phyloP scores from a whole-genome alignment of 192 early-diverging fungal genomes.

The Linderina pennispora region DNA sequence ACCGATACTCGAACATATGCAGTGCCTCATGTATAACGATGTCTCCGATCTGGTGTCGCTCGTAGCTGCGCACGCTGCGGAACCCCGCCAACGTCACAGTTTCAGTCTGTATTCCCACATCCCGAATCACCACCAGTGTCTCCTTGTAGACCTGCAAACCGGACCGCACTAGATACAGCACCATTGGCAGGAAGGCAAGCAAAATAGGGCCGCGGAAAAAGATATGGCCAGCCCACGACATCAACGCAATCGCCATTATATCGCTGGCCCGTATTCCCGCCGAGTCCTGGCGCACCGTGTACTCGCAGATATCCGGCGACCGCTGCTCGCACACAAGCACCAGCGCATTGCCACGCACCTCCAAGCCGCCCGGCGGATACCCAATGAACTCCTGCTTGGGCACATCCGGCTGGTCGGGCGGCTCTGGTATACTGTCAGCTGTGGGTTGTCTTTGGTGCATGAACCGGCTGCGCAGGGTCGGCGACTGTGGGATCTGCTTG shows the following conservation, averaged over 20 bases:
- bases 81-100: conserved; percentile 29
- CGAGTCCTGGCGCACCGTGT: conserved; percentile 22
- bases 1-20: conserved; percentile 36
- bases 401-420: not conserved
- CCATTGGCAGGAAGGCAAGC: conserved; percentile 30
- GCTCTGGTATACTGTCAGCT: too few relatives aligned
- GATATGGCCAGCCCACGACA: conserved; percentile 38
- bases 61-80: conserved; percentile 25
- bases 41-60: conserved; percentile 24
- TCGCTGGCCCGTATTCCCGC: conserved; percentile 20
- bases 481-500: not conserved
- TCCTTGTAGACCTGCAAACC: conserved; percentile 36
- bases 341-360: conserved; percentile 23
- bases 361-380: conserved; percentile 38
- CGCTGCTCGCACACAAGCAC: conserved; percentile 36
- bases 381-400: conserved; percentile 21
- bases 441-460: too few relatives aligned
- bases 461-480: not conserved
- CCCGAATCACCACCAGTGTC: conserved; percentile 36
- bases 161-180: conserved; percentile 17
- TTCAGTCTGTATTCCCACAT: conserved; percentile 37
- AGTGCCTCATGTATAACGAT: conserved; percentile 40
- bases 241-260: conserved; percentile 29
- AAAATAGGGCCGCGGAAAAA: conserved; percentile 32
- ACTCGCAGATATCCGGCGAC: conserved; percentile 39